phyloP scores from a whole-genome alignment of 108 stramenopile genomes.

The Schizochytrium sp. region DNA sequence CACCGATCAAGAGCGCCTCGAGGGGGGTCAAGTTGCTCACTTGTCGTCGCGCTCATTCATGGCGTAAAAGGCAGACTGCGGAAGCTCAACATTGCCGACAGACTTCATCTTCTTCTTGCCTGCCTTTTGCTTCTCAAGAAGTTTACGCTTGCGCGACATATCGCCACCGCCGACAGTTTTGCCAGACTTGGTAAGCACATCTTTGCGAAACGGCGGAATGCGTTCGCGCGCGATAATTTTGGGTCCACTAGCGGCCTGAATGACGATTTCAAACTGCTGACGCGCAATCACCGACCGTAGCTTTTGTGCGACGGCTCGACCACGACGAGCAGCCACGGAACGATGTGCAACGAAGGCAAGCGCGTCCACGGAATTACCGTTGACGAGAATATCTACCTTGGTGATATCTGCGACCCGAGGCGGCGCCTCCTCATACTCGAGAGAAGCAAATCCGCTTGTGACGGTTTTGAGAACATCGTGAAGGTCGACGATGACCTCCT shows the following conservation, averaged over 20 bases:
- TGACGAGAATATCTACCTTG: conserved; percentile 89
- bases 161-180: conserved; percentile 96
- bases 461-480: conserved; percentile 91
- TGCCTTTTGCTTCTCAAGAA: conserved; percentile 91
- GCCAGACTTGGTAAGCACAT: conserved; percentile 83
- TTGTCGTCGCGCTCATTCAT: conserved; percentile 64
- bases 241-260: conserved; percentile 85
- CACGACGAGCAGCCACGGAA: conserved; percentile 61
- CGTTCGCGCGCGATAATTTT: conserved; percentile 74
- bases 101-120: conserved; percentile 92
- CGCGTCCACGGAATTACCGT: conserved; percentile 78
- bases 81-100: conserved; percentile 79
- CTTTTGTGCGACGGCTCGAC: conserved; percentile 71
- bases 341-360: conserved; percentile 82
- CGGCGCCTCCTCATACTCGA: conserved; percentile 86
- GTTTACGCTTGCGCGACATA: conserved; percentile 88
- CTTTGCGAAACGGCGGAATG: conserved; percentile 85
- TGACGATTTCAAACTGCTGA: conserved; percentile 93
- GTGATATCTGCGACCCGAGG: conserved; percentile 70
- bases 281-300: conserved; percentile 81
- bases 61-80: conserved; percentile 95
- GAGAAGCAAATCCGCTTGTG: conserved; percentile 92
- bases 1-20: neutral
- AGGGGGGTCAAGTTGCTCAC: neutral
- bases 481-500: conserved; percentile 92